A percentile compares a stretch with the other conserved stretches of the same genome.
Conservation (phyloP, 306 rosid species). For the Lathyrus tuberosus region DNA sequence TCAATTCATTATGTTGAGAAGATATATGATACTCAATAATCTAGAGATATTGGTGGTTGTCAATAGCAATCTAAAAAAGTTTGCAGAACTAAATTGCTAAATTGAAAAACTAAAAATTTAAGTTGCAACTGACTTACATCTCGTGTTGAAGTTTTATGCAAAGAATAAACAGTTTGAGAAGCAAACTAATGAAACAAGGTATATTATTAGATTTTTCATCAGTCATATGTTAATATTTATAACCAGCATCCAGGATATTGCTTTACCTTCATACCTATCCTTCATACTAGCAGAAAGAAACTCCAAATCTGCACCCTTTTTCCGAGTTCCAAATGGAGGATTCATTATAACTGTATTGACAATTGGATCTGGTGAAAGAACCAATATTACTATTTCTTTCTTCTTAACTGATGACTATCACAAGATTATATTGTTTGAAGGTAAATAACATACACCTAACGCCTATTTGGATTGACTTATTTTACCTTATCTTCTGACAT, state of each 20-base stretch:
- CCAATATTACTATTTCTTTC: too few species aligned
- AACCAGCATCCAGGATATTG: conserved; percentile 14
- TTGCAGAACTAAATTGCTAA: neutral
- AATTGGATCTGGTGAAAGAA: conserved; percentile 55
- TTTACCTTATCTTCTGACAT: too few species aligned
- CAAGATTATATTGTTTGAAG: neutral
- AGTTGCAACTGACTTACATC: conserved; percentile 60
- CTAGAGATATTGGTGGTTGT: neutral
- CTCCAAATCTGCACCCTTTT: conserved; percentile 88
- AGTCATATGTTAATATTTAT: conserved; percentile 14
- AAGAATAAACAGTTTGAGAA: too few species aligned
- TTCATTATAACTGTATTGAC: conserved; percentile 91
- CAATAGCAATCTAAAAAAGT: neutral
- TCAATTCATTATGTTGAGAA: conserved; percentile 5
- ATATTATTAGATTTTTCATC: conserved; percentile 36
- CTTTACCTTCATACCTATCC: conserved; percentile 88
- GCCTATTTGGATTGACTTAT: too few species aligned
- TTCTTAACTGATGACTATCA: conserved; percentile 4
- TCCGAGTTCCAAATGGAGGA: conserved; percentile 92
- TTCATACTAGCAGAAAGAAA: conserved; percentile 74
- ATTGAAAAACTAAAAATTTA: conserved; percentile 33
- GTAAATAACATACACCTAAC: neutral
- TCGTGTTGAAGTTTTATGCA: conserved; percentile 92
- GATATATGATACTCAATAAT: neutral
- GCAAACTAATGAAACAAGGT: conserved; percentile 53